Percentiles rank a stretch among this genome's conserved stretches.
Conservation (phyloP, 768 basidiomycete species). For the Kwoniella bestiolae region DNA sequence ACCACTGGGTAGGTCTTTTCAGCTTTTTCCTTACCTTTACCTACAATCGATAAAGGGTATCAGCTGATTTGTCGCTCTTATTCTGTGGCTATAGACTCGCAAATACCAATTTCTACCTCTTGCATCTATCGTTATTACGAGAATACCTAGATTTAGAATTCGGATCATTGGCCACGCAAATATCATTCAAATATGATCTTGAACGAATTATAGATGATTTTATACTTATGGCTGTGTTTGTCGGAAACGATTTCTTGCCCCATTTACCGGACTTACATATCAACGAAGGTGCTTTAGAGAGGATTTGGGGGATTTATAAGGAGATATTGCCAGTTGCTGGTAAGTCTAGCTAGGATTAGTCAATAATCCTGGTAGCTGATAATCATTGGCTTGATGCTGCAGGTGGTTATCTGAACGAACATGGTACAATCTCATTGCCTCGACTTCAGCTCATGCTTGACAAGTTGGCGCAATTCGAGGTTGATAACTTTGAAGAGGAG, state of each 20-base stretch:
- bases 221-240: conserved; percentile 91
- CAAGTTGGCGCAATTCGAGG: conserved; percentile 85
- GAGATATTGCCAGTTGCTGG: conserved; percentile 73
- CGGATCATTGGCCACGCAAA: conserved; percentile 60
- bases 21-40: not conserved
- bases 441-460: conserved; percentile 84
- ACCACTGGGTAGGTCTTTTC: conserved; percentile 62
- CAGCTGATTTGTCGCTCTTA: conserved; percentile 8
- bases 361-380: conserved; percentile 37
- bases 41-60: not conserved
- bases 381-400: not conserved
- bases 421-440: conserved; percentile 75
- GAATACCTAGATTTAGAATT: conserved; percentile 99
- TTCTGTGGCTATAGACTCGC: conserved; percentile 31
- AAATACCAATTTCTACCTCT: conserved; percentile 77
- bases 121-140: conserved; percentile 91
- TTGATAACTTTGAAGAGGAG: conserved; percentile 88
- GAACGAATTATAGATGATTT: conserved; percentile 98
- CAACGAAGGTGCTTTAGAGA: conserved; percentile 93
- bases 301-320: conserved; percentile 94
- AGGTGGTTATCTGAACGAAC: conserved; percentile 95
- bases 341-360: conserved; percentile 64
- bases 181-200: conserved; percentile 82
- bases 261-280: conserved; percentile 96
- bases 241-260: conserved; percentile 91